These are phyloP conservation scores for Volvariella volvacea DNA, from an alignment of 1,284 basidiomycete genomes.

Conservation along the genomic window DNA sequence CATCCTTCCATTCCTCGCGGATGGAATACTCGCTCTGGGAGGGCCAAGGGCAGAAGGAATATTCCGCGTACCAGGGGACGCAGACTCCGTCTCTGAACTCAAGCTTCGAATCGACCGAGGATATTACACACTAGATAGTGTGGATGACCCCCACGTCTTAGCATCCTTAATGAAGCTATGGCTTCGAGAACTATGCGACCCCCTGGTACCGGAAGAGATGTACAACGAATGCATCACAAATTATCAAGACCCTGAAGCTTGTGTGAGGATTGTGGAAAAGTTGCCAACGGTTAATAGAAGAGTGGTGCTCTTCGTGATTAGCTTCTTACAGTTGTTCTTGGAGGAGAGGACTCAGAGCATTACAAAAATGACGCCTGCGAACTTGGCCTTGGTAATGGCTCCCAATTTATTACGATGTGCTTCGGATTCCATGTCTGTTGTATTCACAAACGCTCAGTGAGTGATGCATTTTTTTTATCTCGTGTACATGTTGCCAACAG, in stretches of 20 bases:
- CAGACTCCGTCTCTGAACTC: slow-evolving; percentile 78
- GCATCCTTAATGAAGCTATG: slow-evolving; percentile 88
- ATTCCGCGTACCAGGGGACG: slow-evolving; percentile 86
- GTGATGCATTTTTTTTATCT: slow-evolving; percentile 22
- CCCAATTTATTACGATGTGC: slow-evolving; percentile 82
- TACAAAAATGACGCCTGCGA: slow-evolving; percentile 85
- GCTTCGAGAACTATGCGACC: slow-evolving; percentile 85
- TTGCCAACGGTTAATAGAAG: slow-evolving; percentile 81
- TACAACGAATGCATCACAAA: slow-evolving; percentile 81
- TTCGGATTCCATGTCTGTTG: slow-evolving; percentile 76
- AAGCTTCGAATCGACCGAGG: slow-evolving; percentile 86
- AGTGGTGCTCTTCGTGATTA: slow-evolving; percentile 81
- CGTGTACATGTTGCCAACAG: neutral
- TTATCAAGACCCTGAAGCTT: slow-evolving; percentile 59
- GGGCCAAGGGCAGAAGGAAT: slow-evolving; percentile 83
- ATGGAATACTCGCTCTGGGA: slow-evolving; percentile 83
- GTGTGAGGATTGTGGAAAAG: slow-evolving; percentile 66
- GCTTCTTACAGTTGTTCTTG: slow-evolving; percentile 84
- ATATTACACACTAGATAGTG: slow-evolving; percentile 80
- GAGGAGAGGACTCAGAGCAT: slow-evolving; percentile 61
- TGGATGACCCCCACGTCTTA: slow-evolving; percentile 84
- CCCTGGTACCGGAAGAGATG: slow-evolving; percentile 80
- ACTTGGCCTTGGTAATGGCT: slow-evolving; percentile 79
- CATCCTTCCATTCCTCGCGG: slow-evolving; percentile 86
- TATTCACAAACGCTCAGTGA: slow-evolving; percentile 84